These are phyloP conservation scores for Amoeboaphelidium protococcarum DNA, from an alignment of 371 early-diverging fungal genomes.

Conservation along the genomic window DNA sequence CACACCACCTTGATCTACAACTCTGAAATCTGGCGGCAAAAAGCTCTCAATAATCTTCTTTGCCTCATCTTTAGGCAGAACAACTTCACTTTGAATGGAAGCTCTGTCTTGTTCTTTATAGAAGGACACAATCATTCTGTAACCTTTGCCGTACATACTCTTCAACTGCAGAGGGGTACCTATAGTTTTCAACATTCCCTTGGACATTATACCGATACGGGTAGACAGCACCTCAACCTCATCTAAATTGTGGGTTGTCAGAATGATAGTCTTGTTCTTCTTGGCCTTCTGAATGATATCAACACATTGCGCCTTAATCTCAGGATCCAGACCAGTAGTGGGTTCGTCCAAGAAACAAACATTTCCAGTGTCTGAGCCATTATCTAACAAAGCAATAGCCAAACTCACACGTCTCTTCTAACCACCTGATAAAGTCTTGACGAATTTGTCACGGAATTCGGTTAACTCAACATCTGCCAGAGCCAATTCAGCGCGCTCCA, in stretches of 20 bases:
- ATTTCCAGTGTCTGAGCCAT: too few species aligned
- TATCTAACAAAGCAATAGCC: slow-evolving; percentile 7
- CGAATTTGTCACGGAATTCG: slow-evolving; percentile 17
- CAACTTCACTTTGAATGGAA: slow-evolving; percentile 5
- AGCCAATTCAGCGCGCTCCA: slow-evolving; percentile 15
- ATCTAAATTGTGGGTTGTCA: slow-evolving; percentile 44
- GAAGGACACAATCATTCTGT: slow-evolving; percentile 15
- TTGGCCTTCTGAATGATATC: slow-evolving; percentile 28
- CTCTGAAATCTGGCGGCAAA: slow-evolving; percentile 18
- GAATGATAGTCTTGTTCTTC: slow-evolving; percentile 26
- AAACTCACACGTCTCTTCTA: slow-evolving; percentile 11
- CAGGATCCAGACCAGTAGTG: slow-evolving; percentile 33
- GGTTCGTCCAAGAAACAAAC: slow-evolving; percentile 14
- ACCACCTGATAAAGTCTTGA: slow-evolving; percentile 26
- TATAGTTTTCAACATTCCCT: slow-evolving; percentile 34
- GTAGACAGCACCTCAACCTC: slow-evolving; percentile 32
- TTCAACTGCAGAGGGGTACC: slow-evolving; percentile 33
- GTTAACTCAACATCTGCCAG: slow-evolving; percentile 21
- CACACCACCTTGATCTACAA: neutral
- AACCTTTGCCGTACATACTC: slow-evolving; percentile 37
- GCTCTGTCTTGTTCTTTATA: neutral
- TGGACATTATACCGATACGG: slow-evolving; percentile 40
- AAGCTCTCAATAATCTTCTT: slow-evolving; percentile 13
- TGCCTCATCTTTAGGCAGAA: slow-evolving; percentile 20
- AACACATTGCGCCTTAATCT: slow-evolving; percentile 37